These are phyloP conservation scores for Tephrocybe sp. DNA, from an alignment of 768 basidiomycete species.

Conservation along the genomic window DNA sequence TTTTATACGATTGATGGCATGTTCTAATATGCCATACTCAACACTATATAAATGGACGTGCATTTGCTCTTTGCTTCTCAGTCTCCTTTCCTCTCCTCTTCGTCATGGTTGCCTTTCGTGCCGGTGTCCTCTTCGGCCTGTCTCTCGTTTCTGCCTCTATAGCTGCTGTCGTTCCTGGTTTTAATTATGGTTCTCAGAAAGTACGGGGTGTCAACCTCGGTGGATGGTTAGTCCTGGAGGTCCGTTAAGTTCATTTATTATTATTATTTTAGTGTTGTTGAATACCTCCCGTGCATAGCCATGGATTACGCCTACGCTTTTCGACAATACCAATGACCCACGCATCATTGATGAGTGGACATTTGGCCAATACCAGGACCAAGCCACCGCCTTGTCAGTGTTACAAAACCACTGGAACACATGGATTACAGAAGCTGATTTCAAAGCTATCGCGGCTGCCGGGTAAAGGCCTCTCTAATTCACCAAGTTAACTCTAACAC, in stretches of 20 bases:
- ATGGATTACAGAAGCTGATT: constrained; percentile 84
- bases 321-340: constrained; percentile 60
- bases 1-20: constrained; percentile 16
- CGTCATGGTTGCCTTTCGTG: constrained; percentile 13
- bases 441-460: constrained; percentile 68
- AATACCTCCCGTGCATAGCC: constrained; percentile 39
- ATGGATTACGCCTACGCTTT: constrained; percentile 78
- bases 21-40: constrained; percentile 4
- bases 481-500: constrained; percentile 2
- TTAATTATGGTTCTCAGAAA: constrained; percentile 70
- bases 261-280: neutral
- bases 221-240: constrained; percentile 49
- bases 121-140: constrained; percentile 22
- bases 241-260: constrained; percentile 17
- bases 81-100: constrained; percentile 4
- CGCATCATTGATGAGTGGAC: constrained; percentile 78
- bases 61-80: constrained; percentile 1
- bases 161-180: constrained; percentile 45
- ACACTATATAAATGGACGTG: constrained; percentile 12
- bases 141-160: constrained; percentile 28
- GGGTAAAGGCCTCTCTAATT: constrained; percentile 40
- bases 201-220: constrained; percentile 86
- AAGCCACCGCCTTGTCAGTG: constrained; percentile 41
- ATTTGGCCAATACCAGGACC: constrained; percentile 61
- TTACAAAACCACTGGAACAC: constrained; percentile 75